phyloP scores from a whole-genome alignment of 768 basidiomycete genomes.

The Coprinopsis strossmayeri region DNA sequence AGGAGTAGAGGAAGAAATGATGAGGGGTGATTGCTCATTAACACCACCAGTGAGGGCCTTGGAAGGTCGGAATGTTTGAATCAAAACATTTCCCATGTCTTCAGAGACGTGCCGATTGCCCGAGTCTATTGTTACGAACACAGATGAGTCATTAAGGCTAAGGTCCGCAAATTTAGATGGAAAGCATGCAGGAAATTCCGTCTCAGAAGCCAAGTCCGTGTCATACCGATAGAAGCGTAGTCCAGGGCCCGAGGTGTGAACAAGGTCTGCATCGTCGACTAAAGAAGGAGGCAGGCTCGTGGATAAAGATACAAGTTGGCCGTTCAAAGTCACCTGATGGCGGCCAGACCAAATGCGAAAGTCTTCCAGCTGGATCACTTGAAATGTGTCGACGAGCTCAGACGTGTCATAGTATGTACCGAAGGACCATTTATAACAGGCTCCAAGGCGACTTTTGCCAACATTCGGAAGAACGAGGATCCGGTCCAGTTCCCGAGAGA shows the following conservation, averaged over 20 bases:
- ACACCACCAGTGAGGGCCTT: no score
- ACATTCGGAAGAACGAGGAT: constrained; percentile 60
- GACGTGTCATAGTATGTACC: constrained; percentile 39
- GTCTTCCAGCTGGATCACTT: constrained; percentile 18
- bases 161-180: constrained; percentile 16
- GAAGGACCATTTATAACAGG: constrained; percentile 45
- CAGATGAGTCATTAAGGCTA: constrained; percentile 14
- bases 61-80: constrained; percentile 27
- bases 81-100: not conserved
- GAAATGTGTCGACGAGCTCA: constrained; percentile 9
- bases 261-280: not conserved
- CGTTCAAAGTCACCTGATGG: constrained; percentile 19
- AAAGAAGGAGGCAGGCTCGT: constrained; percentile 4
- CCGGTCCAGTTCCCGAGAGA: constrained; percentile 44
- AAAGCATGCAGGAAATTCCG: constrained; percentile 20
- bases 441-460: constrained; percentile 45
- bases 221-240: constrained; percentile 13
- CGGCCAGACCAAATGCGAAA: constrained; percentile 34
- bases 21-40: constrained; percentile 46
- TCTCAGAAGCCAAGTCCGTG: constrained; percentile 14
- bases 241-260: constrained; percentile 14
- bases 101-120: not conserved
- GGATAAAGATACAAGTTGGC: constrained; percentile 28
- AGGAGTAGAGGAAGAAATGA: constrained; percentile 22
- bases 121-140: constrained; percentile 8